phyloP scores from a whole-genome alignment of 495 filamentous ascomycete species.

The Tuber umbilicatum region DNA sequence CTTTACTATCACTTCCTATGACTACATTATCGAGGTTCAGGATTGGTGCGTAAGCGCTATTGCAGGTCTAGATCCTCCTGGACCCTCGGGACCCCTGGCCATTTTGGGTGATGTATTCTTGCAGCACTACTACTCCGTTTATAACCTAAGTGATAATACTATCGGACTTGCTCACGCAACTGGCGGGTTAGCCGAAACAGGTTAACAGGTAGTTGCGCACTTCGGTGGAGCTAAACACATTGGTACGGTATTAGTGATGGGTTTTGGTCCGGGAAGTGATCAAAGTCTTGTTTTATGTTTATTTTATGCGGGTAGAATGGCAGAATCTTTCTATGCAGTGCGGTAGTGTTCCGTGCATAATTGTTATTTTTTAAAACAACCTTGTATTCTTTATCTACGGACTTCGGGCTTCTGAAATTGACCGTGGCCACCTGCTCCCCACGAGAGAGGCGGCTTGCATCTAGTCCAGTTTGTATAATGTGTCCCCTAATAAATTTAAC shows the following conservation, averaged over 20 bases:
- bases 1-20: slow-evolving; percentile 79
- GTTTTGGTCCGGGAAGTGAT: not conserved
- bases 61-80: slow-evolving; percentile 96
- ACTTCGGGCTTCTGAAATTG: too few relatives aligned
- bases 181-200: slow-evolving; percentile 46
- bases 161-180: slow-evolving; percentile 86
- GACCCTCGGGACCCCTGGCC: slow-evolving; percentile 81
- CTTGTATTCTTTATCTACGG: too few relatives aligned
- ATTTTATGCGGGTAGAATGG: slow-evolving; percentile 3
- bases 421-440: too few relatives aligned
- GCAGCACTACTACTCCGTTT: slow-evolving; percentile 93
- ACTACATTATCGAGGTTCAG: slow-evolving; percentile 94
- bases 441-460: too few relatives aligned
- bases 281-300: slow-evolving; percentile 14
- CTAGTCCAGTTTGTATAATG: too few relatives aligned
- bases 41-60: slow-evolving; percentile 94
- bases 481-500: too few relatives aligned
- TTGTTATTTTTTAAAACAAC: too few relatives aligned
- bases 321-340: too few relatives aligned
- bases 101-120: slow-evolving; percentile 98
- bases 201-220: slow-evolving; percentile 7
- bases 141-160: slow-evolving; percentile 75
- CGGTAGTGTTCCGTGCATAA: too few relatives aligned
- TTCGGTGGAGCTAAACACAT: not conserved
- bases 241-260: slow-evolving; percentile 8